Conservation (phyloP, 1,139 yeast genomes). For the Trichomonascaceae sp. region DNA sequence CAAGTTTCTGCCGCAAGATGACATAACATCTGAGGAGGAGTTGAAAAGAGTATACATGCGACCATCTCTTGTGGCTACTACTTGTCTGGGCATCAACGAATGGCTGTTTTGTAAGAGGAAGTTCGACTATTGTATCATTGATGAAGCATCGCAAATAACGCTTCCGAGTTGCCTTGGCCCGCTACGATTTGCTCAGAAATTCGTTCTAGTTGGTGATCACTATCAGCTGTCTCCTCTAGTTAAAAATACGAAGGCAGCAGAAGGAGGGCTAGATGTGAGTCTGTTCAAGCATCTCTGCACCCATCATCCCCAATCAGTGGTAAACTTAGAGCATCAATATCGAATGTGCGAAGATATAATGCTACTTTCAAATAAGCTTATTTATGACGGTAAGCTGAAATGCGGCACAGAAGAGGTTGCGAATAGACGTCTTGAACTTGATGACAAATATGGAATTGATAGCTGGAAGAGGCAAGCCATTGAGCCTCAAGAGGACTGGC, state of each 20-base stretch:
- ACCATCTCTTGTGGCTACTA: conserved; percentile 78
- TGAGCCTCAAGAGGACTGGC: conserved; percentile 36
- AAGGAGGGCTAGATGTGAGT: conserved; percentile 67
- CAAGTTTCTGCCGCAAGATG: conserved; percentile 42
- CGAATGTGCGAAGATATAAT: conserved; percentile 90
- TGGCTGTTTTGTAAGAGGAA: conserved; percentile 50
- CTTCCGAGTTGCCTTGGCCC: conserved; percentile 92
- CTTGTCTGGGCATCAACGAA: conserved; percentile 67
- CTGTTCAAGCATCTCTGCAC: conserved; percentile 70
- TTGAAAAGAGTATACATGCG: conserved; percentile 36
- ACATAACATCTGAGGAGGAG: conserved; percentile 22
- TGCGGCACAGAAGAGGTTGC: conserved; percentile 71
- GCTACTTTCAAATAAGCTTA: conserved; percentile 70
- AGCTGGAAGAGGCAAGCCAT: conserved; percentile 12
- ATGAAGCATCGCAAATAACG: conserved; percentile 94
- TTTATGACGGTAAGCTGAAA: conserved; percentile 66
- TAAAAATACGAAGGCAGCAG: conserved; percentile 44
- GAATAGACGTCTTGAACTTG: conserved; percentile 43
- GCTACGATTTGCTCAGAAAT: conserved; percentile 64
- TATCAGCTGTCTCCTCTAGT: conserved; percentile 86
- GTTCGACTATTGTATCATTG: conserved; percentile 91
- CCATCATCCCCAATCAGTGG: conserved; percentile 62
- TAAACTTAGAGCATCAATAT: conserved; percentile 75
- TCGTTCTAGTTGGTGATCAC: conserved; percentile 92
- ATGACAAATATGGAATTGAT: conserved; percentile 11